A percentile compares a stretch with the other conserved stretches of the same genome.
These are phyloP conservation scores for Xylariaceae sp. DNA, from an alignment of 2,329 filamentous ascomycete genomes.

Conservation along the genomic window DNA sequence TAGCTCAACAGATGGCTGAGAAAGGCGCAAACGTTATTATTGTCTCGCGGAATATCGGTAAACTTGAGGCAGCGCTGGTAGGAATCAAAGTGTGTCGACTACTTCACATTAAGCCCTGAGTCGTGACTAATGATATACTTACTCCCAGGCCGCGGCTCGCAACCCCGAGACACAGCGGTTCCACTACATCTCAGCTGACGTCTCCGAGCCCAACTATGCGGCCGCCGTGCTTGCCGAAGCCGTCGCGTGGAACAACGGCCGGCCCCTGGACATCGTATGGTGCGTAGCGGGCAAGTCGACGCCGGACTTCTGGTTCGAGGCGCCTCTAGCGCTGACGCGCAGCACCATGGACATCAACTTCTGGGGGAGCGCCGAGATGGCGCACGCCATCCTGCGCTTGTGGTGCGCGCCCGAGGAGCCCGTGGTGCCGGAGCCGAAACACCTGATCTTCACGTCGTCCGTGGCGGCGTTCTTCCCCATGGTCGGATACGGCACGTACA, in stretches of 20 bases:
- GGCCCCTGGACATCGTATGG: conserved; percentile 84
- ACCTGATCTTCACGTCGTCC: conserved; percentile 87
- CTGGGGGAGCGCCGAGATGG: conserved; percentile 83
- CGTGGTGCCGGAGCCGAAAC: conserved; percentile 58
- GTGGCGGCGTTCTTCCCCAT: conserved; percentile 74
- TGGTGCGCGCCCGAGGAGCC: conserved; percentile 66
- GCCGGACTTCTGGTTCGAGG: conserved; percentile 79
- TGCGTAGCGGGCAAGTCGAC: conserved; percentile 77
- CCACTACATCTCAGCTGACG: conserved; percentile 80
- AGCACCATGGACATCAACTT: conserved; percentile 92
- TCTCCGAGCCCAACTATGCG: conserved; percentile 72
- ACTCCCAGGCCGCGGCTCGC: conserved; percentile 65
- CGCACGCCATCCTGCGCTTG: conserved; percentile 73
- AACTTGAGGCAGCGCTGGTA: conserved; percentile 71
- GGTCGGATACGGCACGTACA: conserved; percentile 82
- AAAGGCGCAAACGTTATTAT: conserved; percentile 89
- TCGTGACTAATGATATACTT: conserved; percentile 10
- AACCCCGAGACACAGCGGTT: conserved; percentile 73
- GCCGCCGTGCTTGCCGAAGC: conserved; percentile 70
- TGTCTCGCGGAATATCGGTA: conserved; percentile 74
- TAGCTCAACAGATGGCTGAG: conserved; percentile 72
- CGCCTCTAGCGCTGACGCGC: conserved; percentile 65
- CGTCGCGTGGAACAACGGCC: conserved; percentile 75
- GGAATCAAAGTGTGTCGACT: conserved; percentile 40
- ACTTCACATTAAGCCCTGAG: not conserved